phyloP scores from a whole-genome alignment of 441 rosid species.

The Aleurites moluccanus region DNA sequence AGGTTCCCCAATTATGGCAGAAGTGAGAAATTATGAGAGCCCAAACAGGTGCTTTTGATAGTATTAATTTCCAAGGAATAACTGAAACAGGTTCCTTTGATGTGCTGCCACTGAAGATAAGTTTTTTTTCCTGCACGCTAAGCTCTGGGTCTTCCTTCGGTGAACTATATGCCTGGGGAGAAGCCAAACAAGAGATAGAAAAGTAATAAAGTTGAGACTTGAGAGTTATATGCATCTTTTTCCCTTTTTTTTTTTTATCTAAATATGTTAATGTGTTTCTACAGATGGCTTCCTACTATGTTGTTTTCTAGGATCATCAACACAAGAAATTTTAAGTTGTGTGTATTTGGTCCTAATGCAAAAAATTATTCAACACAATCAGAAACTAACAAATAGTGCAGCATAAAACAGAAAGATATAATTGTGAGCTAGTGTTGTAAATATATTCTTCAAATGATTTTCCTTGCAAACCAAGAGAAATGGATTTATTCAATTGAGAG shows the following conservation, averaged over 20 bases:
- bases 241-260: neutral
- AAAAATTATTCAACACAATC: neutral
- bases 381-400: conserved; percentile 2
- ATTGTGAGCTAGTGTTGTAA: neutral
- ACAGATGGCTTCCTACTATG: neutral
- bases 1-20: conserved; percentile 99
- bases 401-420: neutral
- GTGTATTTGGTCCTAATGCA: neutral
- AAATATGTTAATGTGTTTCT: neutral
- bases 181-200: conserved; percentile 24
- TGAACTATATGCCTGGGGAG: conserved; percentile 78
- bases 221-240: neutral
- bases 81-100: conserved; percentile 80
- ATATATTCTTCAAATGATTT: neutral
- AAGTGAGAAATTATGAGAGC: conserved; percentile 94
- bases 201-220: conserved; percentile 12
- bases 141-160: conserved; percentile 84
- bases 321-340: neutral
- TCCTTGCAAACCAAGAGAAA: neutral
- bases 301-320: neutral
- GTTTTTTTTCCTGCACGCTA: conserved; percentile 58
- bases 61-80: conserved; percentile 92
- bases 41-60: conserved; percentile 97
- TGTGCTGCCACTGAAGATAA: conserved; percentile 61
- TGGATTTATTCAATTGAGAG: neutral